phyloP scores from a whole-genome alignment of 345 rosid genomes.

The Brassica rapa region DNA sequence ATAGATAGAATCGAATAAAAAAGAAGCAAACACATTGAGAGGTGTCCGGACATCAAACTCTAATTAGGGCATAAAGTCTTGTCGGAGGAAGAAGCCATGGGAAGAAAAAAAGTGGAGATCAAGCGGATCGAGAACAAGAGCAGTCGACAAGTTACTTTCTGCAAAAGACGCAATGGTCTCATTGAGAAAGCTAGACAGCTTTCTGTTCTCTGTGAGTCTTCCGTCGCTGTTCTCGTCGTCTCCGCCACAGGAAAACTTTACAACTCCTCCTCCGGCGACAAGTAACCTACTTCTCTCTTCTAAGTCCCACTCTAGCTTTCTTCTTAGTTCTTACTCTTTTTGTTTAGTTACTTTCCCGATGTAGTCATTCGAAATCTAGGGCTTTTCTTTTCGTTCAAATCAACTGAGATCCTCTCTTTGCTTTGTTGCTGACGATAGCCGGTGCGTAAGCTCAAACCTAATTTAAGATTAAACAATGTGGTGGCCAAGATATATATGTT shows the following conservation, averaged over 20 bases:
- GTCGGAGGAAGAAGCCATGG: conserved; percentile 37
- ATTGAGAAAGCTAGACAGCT: conserved; percentile 70
- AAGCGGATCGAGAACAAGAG: conserved; percentile 66
- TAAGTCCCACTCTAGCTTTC: conserved; percentile 4
- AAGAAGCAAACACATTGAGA: neutral
- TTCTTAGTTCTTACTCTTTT: neutral
- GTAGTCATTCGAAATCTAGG: conserved; percentile 20
- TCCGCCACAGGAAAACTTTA: conserved; percentile 58
- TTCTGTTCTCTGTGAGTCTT: conserved; percentile 67
- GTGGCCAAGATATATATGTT: conserved; percentile 9
- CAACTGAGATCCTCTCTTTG: conserved; percentile 10
- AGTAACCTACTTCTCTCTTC: conserved; percentile 37
- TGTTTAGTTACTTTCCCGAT: conserved; percentile 4
- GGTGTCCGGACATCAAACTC: neutral
- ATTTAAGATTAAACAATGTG: conserved; percentile 13
- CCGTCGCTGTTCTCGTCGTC: conserved; percentile 58
- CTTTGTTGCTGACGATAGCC: neutral
- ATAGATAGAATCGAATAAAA: neutral
- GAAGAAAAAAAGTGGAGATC: conserved; percentile 62
- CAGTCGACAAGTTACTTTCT: conserved; percentile 69
- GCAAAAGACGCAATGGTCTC: conserved; percentile 66
- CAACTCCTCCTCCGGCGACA: conserved; percentile 48
- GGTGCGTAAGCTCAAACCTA: conserved; percentile 12
- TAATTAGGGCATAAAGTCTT: conserved; percentile 32
- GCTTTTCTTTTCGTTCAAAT: conserved; percentile 16